These are phyloP conservation scores for Lactarius hengduanensis DNA, from an alignment of 768 basidiomycete genomes.

Conservation along the genomic window DNA sequence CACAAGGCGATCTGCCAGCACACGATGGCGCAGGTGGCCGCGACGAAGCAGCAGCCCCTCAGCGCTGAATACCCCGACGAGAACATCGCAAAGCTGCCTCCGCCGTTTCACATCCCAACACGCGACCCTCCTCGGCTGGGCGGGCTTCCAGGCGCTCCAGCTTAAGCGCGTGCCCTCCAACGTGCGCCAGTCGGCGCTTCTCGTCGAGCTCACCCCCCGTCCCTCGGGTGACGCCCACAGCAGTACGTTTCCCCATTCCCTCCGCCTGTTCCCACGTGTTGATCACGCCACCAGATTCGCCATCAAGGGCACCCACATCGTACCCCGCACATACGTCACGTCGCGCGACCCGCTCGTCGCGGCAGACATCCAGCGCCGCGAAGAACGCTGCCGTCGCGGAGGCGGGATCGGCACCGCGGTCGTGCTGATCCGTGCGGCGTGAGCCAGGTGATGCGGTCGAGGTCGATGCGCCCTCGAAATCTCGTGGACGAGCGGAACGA, in stretches of 20 bases:
- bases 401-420: constrained; percentile 78
- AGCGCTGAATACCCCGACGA: constrained; percentile 51
- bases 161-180: constrained; percentile 78
- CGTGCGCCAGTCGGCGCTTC: constrained; percentile 71
- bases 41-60: constrained; percentile 48
- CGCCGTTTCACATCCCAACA: constrained; percentile 81
- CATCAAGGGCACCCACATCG: constrained; percentile 64
- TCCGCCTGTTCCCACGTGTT: background rate
- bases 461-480: constrained; percentile 75
- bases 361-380: constrained; percentile 73
- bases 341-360: constrained; percentile 67
- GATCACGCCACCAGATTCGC: constrained; percentile 51
- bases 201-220: constrained; percentile 64
- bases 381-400: constrained; percentile 70
- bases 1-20: constrained; percentile 82
- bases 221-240: constrained; percentile 55
- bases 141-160: constrained; percentile 81
- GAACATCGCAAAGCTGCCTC: constrained; percentile 64
- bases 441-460: constrained; percentile 84
- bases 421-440: constrained; percentile 73
- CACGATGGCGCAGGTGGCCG: constrained; percentile 61
- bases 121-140: constrained; percentile 69
- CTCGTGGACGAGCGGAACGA: constrained; percentile 71
- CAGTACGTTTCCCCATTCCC: constrained; percentile 46
- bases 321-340: constrained; percentile 67